Evolutionary conservation across 306 rosid genomes (phyloP).

Genomic region (Alnus rubra): DNA sequence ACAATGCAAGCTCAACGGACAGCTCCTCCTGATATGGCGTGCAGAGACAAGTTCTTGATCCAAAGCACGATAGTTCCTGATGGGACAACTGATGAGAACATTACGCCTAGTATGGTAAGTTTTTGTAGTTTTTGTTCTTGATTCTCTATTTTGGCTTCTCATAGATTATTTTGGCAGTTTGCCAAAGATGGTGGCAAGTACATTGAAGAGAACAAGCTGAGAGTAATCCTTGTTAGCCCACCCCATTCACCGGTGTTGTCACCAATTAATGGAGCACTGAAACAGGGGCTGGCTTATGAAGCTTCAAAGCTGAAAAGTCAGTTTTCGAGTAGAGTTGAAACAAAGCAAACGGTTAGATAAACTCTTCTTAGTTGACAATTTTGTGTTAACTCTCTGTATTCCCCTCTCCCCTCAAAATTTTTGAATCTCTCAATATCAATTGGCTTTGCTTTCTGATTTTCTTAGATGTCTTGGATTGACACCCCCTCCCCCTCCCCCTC

Average conservation of each 20-base stretch:
- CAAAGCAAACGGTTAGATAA: conserved; percentile 53
- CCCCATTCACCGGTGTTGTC: conserved; percentile 57
- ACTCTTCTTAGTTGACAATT: conserved; percentile 21
- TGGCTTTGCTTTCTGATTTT: conserved; percentile 9
- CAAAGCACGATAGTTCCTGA: conserved; percentile 69
- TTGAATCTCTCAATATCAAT: conserved; percentile 23
- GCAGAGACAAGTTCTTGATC: conserved; percentile 90
- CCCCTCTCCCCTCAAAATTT: background rate
- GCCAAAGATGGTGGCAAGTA: conserved; percentile 55
- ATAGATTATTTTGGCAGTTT: conserved; percentile 53
- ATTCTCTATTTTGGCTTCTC: conserved; percentile 23
- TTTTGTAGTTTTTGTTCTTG: conserved; percentile 29
- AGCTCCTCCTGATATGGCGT: conserved; percentile 61
- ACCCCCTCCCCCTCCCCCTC: conserved; percentile 7
- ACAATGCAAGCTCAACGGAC: conserved; percentile 77
- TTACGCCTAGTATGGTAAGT: conserved; percentile 74
- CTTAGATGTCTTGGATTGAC: background rate
- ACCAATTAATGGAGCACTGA: conserved; percentile 53
- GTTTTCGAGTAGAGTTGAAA: conserved; percentile 35
- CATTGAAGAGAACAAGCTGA: conserved; percentile 79
- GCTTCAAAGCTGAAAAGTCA: conserved; percentile 18
- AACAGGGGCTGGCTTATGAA: conserved; percentile 48
- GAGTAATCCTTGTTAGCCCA: conserved; percentile 64
- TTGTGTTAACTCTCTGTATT: conserved; percentile 6
- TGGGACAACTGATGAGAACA: conserved; percentile 59